Evolutionary conservation across 495 filamentous ascomycete genomes (phyloP).

Genomic region (Filosporella fistucella): DNA sequence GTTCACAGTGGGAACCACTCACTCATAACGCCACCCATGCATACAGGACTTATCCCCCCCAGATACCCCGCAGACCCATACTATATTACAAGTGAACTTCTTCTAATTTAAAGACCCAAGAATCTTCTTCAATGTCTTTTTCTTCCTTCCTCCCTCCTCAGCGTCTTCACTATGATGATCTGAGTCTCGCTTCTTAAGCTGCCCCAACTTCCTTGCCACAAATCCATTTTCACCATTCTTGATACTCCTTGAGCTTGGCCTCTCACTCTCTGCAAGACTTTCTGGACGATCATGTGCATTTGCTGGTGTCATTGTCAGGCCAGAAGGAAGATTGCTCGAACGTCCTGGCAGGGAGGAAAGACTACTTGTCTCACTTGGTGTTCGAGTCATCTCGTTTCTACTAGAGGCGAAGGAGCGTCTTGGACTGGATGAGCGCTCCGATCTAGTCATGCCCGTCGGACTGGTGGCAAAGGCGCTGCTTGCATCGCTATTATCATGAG

Average conservation of each 20-base stretch:
- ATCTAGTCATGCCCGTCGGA: conserved; percentile 10
- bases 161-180: neutral
- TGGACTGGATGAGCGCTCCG: conserved; percentile 21
- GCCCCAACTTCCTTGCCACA: neutral
- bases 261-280: conserved; percentile 5
- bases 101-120: conserved; percentile 1
- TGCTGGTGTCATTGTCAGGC: conserved; percentile 24
- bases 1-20: too few species aligned
- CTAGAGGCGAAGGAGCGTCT: conserved; percentile 25
- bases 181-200: conserved; percentile 3
- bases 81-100: neutral
- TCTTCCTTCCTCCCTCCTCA: conserved; percentile 2
- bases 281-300: conserved; percentile 1
- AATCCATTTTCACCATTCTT: conserved; percentile 1
- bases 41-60: neutral
- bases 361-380: conserved; percentile 19
- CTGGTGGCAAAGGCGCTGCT: conserved; percentile 19
- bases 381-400: conserved; percentile 6
- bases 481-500: conserved; percentile 23
- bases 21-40: neutral
- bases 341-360: conserved; percentile 6
- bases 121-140: conserved; percentile 8
- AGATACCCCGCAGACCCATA: neutral
- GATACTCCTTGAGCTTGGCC: neutral
- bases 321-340: conserved; percentile 1